Percentiles rank a stretch among this genome's conserved stretches.
phyloP scores from a whole-genome alignment of 1,284 basidiomycete species.

The Xerocomus cyaneibrunnescens region DNA sequence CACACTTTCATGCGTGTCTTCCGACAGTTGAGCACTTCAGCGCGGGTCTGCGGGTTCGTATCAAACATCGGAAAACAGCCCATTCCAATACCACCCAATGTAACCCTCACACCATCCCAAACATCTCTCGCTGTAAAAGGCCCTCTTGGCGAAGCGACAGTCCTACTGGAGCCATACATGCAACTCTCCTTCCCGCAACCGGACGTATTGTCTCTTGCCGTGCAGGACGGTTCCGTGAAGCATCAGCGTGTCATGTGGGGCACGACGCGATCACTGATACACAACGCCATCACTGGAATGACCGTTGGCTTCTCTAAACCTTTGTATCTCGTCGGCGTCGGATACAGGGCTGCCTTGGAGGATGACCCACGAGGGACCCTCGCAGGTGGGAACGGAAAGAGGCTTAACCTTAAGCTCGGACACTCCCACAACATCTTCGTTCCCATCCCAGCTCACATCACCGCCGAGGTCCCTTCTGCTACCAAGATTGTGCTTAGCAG shows the following conservation, averaged over 20 bases:
- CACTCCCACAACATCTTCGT: conserved; percentile 87
- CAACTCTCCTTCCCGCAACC: conserved; percentile 55
- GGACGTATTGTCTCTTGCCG: conserved; percentile 55
- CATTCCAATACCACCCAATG: conserved; percentile 66
- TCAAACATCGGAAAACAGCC: conserved; percentile 85
- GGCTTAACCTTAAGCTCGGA: conserved; percentile 88
- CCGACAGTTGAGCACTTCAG: conserved; percentile 50
- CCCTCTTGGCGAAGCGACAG: conserved; percentile 71
- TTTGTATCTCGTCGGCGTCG: conserved; percentile 91
- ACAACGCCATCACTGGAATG: conserved; percentile 90
- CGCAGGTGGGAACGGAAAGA: conserved; percentile 57
- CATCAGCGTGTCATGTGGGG: conserved; percentile 92
- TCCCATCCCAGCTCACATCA: conserved; percentile 79
- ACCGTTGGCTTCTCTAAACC: conserved; percentile 83
- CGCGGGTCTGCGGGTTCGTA: conserved; percentile 38
- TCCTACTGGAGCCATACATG: conserved; percentile 71
- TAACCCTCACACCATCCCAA: conserved; percentile 57
- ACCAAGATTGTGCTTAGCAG: conserved; percentile 70
- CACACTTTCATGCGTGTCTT: conserved; percentile 37
- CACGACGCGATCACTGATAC: conserved; percentile 83
- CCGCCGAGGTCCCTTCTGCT: conserved; percentile 66
- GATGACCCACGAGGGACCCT: conserved; percentile 69
- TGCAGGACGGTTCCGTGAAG: conserved; percentile 72
- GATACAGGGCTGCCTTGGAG: conserved; percentile 89
- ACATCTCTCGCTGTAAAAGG: conserved; percentile 65